phyloP scores from a whole-genome alignment of 768 basidiomycete genomes.

The Solioccasus polychromus region DNA sequence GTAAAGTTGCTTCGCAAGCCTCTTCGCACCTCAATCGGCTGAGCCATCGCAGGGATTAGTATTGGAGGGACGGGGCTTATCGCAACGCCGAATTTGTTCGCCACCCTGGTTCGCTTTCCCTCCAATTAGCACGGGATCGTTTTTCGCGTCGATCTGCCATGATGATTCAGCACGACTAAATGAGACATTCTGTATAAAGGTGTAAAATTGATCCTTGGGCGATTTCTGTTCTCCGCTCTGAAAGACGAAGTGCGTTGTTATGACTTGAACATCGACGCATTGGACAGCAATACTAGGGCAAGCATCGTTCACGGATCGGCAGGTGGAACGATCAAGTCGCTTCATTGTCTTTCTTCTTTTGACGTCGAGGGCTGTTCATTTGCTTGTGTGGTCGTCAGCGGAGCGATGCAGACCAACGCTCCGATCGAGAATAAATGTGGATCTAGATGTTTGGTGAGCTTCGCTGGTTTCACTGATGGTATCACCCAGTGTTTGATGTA shows the following conservation, averaged over 20 bases:
- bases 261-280: constrained; percentile 7
- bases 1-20: constrained; percentile 4
- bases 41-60: constrained; percentile 9
- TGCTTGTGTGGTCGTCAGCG: constrained; percentile 13
- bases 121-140: constrained; percentile 16
- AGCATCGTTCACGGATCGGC: too few species aligned
- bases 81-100: constrained; percentile 10
- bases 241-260: constrained; percentile 15
- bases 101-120: constrained; percentile 17
- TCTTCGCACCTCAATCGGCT: constrained; percentile 5
- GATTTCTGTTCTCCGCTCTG: constrained; percentile 15
- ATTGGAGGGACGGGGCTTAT: constrained; percentile 20
- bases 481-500: constrained; percentile 7
- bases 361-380: constrained; percentile 15
- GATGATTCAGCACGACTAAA: too few species aligned
- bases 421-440: constrained; percentile 4
- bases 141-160: constrained; percentile 4
- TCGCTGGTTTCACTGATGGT: not conserved
- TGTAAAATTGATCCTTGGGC: constrained; percentile 14
- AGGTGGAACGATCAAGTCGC: too few species aligned
- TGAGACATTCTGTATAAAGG: constrained; percentile 9
- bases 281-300: too few species aligned
- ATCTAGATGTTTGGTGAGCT: not conserved
- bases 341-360: constrained; percentile 9
- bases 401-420: not conserved